These are phyloP conservation scores for Letharia lupina DNA, from an alignment of 495 filamentous ascomycete species.

Conservation along the genomic window DNA sequence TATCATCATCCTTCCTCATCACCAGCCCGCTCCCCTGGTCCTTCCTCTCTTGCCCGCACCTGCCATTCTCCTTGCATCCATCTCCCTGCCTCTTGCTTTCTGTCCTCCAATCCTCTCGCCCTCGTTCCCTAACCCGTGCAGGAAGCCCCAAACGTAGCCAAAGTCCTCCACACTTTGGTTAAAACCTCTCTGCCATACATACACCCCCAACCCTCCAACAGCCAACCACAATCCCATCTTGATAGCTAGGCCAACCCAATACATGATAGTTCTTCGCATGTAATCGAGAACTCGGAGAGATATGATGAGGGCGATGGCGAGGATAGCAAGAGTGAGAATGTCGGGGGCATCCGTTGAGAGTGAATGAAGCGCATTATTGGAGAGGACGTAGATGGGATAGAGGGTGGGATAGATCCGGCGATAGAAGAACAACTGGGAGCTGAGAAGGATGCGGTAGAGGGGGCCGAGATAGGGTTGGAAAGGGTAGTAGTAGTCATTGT, in stretches of 20 bases:
- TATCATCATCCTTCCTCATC: not conserved
- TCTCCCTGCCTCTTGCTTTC: constrained; percentile 23
- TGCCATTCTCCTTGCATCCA: constrained; percentile 23
- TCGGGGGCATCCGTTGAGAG: constrained; percentile 50
- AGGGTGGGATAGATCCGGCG: constrained; percentile 35
- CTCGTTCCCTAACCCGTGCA: constrained; percentile 49
- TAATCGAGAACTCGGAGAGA: constrained; percentile 60
- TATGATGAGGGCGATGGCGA: constrained; percentile 49
- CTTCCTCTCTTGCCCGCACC: constrained; percentile 27
- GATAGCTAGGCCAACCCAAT: constrained; percentile 57
- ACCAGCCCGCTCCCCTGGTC: constrained; percentile 28
- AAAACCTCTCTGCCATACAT: constrained; percentile 55
- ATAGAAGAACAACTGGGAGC: constrained; percentile 31
- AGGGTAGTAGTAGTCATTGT: constrained; percentile 33
- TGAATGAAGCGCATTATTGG: constrained; percentile 32
- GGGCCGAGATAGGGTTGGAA: constrained; percentile 32
- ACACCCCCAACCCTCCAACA: constrained; percentile 41
- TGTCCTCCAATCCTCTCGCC: constrained; percentile 36
- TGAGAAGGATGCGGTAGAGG: constrained; percentile 26
- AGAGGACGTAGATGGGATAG: constrained; percentile 35
- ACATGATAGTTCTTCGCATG: constrained; percentile 59
- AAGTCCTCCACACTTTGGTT: constrained; percentile 52
- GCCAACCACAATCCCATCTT: constrained; percentile 51
- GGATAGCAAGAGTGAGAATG: constrained; percentile 49
- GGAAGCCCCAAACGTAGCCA: constrained; percentile 46